A percentile compares a stretch with the other conserved stretches of the same genome.
These are phyloP conservation scores for Metarhizium brunneum DNA, from an alignment of 2,329 filamentous ascomycete genomes.

Conservation along the genomic window DNA sequence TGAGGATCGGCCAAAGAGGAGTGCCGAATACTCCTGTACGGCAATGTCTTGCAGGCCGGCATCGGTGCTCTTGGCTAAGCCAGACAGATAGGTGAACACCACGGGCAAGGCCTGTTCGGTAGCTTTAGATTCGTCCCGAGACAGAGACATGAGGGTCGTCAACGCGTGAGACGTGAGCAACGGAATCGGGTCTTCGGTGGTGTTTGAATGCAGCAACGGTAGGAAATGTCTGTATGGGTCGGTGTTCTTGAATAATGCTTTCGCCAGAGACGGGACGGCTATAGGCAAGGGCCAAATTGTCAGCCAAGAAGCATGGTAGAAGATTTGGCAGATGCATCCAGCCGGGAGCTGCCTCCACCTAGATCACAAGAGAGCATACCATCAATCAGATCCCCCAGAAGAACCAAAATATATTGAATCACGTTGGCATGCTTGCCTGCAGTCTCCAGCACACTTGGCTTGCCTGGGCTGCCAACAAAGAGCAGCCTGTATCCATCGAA, in stretches of 20 bases:
- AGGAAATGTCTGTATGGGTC: conserved; percentile 79
- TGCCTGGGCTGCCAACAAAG: conserved; percentile 67
- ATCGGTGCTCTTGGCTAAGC: conserved; percentile 75
- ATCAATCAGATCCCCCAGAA: conserved; percentile 79
- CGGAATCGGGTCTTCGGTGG: conserved; percentile 68
- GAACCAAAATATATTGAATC: conserved; percentile 86
- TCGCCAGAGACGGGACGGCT: conserved; percentile 74
- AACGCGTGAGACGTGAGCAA: conserved; percentile 85
- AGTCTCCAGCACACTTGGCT: conserved; percentile 66
- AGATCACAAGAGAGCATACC: conserved; percentile 40
- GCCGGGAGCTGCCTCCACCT: neutral
- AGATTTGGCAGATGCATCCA: neutral
- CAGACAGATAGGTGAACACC: conserved; percentile 78
- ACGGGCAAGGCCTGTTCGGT: conserved; percentile 72
- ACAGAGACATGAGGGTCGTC: conserved; percentile 63
- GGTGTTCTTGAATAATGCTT: conserved; percentile 63
- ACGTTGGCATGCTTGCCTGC: conserved; percentile 83
- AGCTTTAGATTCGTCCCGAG: conserved; percentile 52
- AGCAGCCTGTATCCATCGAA: conserved; percentile 70
- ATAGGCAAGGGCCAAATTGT: neutral
- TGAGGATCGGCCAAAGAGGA: conserved; percentile 66
- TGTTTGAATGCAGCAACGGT: conserved; percentile 74
- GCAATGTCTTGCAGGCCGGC: conserved; percentile 91
- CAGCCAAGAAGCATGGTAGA: neutral
- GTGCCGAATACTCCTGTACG: conserved; percentile 79